A percentile compares a stretch with the other conserved stretches of the same genome.
These are phyloP conservation scores for Aspergillus asperescens DNA, from an alignment of 495 filamentous ascomycete species.

Conservation along the genomic window DNA sequence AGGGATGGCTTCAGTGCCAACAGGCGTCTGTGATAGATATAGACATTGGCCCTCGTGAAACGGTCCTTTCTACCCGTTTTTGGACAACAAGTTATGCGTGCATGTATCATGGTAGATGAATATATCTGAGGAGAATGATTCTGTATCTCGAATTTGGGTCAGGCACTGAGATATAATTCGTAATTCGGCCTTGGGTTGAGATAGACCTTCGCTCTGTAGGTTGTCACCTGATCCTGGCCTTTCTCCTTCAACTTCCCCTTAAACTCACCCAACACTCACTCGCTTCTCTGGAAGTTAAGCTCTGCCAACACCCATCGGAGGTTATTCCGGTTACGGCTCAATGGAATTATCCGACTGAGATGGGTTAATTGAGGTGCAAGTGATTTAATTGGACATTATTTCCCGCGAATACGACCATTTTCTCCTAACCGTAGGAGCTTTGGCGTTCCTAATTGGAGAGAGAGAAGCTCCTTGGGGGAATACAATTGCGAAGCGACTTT, in stretches of 20 bases:
- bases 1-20: conserved; percentile 18
- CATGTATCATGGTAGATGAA: conserved; percentile 18
- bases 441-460: neutral
- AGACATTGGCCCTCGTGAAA: conserved; percentile 14
- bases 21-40: conserved; percentile 24
- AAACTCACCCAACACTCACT: too few species aligned
- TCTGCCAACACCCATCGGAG: neutral
- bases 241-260: neutral
- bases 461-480: neutral
- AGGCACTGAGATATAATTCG: neutral
- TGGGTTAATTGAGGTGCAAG: neutral
- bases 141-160: neutral
- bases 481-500: neutral
- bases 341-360: neutral
- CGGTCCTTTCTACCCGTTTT: conserved; percentile 12
- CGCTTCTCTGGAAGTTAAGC: too few species aligned
- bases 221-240: neutral
- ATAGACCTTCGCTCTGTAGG: neutral
- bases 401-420: neutral
- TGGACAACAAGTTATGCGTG: conserved; percentile 16
- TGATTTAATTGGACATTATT: neutral
- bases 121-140: conserved; percentile 9
- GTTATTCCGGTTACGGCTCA: neutral
- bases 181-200: neutral
- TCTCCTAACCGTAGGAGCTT: neutral